These are phyloP conservation scores for Fonsecaea monophora DNA, from an alignment of 2,329 filamentous ascomycete species.

Conservation along the genomic window DNA sequence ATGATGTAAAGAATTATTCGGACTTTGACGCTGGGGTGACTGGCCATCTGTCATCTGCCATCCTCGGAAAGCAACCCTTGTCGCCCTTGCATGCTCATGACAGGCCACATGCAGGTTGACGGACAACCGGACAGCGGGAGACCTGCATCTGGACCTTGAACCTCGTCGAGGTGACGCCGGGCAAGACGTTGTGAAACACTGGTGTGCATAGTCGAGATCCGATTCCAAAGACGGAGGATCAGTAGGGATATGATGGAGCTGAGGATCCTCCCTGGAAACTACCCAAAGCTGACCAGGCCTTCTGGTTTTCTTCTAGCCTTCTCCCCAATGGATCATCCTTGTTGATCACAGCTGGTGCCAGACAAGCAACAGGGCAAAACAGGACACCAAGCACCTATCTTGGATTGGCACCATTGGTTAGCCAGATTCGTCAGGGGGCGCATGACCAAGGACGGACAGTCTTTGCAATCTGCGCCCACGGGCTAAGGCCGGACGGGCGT, in stretches of 20 bases:
- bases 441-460: neutral
- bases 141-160: neutral
- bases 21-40: neutral
- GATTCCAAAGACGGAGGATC: neutral
- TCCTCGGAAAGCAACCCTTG: neutral
- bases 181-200: conserved; percentile 13
- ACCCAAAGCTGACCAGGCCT: neutral
- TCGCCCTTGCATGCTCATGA: neutral
- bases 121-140: conserved; percentile 4
- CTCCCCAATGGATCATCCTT: neutral
- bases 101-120: neutral
- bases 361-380: neutral
- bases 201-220: conserved; percentile 17
- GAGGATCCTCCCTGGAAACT: neutral
- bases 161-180: neutral
- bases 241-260: neutral
- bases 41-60: neutral
- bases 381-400: neutral
- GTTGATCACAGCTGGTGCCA: neutral
- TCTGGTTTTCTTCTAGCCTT: conserved; percentile 1
- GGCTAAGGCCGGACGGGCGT: neutral
- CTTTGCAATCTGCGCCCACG: neutral
- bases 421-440: conserved; percentile 1
- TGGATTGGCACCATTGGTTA: neutral
- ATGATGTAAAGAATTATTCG: conserved; percentile 2